These are phyloP conservation scores for Mucor racemosus DNA, from an alignment of 371 early-diverging fungal genomes.

Conservation along the genomic window DNA sequence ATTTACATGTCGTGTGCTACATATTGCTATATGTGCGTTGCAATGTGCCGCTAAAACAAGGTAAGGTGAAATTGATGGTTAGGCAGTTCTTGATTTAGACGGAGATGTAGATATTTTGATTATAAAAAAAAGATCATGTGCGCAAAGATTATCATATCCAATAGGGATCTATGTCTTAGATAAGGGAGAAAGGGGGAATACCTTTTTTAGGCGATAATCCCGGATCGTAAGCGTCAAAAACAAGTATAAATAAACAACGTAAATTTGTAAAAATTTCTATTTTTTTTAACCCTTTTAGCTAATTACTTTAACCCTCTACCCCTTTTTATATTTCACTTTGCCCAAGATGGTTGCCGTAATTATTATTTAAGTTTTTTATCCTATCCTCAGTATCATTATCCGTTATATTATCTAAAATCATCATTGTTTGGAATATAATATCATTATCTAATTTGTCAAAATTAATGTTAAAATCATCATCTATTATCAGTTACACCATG, in stretches of 20 bases:
- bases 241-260: background rate
- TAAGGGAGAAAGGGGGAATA: background rate
- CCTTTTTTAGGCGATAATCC: background rate
- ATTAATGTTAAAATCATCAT: constrained; percentile 15
- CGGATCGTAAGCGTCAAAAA: background rate
- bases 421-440: constrained; percentile 6
- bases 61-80: too few species aligned
- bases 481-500: constrained; percentile 18
- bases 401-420: constrained; percentile 3
- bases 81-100: background rate
- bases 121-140: constrained; percentile 6
- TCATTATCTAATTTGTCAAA: constrained; percentile 16
- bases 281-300: background rate
- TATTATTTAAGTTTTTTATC: constrained; percentile 18
- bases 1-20: background rate
- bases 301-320: background rate
- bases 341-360: constrained; percentile 24
- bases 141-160: background rate
- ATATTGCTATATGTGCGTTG: background rate
- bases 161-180: constrained; percentile 3
- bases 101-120: constrained; percentile 4
- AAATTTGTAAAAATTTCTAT: background rate
- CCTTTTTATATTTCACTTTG: background rate
- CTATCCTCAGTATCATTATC: background rate
- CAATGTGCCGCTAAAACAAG: too few species aligned